phyloP scores from a whole-genome alignment of 768 basidiomycete species.

The Saitozyma sp. region DNA sequence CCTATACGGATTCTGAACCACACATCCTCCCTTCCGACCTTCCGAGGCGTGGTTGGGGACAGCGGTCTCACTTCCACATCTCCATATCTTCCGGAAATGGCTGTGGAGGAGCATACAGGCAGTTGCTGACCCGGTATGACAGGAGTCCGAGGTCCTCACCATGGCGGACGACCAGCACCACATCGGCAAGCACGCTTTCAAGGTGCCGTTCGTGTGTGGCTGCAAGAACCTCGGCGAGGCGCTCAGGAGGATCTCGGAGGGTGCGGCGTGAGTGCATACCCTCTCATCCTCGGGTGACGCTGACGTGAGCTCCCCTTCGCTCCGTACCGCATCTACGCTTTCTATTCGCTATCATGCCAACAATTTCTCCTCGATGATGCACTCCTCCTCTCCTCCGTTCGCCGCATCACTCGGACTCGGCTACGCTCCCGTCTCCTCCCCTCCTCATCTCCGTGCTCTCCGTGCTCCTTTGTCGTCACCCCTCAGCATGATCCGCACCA shows the following conservation, averaged over 20 bases:
- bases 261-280: constrained; percentile 64
- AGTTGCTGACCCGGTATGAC: neutral
- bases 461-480: neutral
- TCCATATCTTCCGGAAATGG: neutral
- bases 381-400: neutral
- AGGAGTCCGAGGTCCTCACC: constrained; percentile 70
- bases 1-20: too few relatives aligned
- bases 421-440: neutral
- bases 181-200: constrained; percentile 95
- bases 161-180: constrained; percentile 95
- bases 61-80: neutral
- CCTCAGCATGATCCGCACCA: constrained; percentile 83
- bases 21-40: neutral
- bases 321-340: neutral
- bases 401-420: neutral
- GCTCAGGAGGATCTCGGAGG: constrained; percentile 91
- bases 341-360: neutral
- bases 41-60: neutral
- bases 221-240: constrained; percentile 94
- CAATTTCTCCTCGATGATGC: neutral
- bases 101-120: neutral
- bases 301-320: neutral
- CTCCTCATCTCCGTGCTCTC: neutral
- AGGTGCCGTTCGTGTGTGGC: constrained; percentile 90
- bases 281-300: neutral